Percentiles rank a stretch among this genome's conserved stretches.
Conservation (phyloP, 176 grass and related monocot genomes). For the Saccharum officinarum region DNA sequence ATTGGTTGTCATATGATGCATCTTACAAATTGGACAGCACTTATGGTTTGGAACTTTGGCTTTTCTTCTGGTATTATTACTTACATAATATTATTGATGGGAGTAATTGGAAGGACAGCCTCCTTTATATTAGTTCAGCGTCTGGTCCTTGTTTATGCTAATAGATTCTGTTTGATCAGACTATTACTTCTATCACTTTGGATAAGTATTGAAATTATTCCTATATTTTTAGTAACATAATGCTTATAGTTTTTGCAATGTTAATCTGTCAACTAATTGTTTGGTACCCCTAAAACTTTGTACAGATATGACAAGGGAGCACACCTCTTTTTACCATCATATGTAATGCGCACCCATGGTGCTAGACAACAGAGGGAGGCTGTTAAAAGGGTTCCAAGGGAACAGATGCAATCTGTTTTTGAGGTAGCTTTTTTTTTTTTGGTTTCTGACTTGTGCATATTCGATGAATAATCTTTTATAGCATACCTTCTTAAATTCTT, state of each 20-base stretch:
- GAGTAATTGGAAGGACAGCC: background rate
- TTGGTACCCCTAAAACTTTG: conserved; percentile 27
- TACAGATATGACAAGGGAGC: conserved; percentile 88
- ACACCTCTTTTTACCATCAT: conserved; percentile 91
- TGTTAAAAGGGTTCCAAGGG: conserved; percentile 65
- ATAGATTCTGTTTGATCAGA: background rate
- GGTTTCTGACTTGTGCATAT: conserved; percentile 14
- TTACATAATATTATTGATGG: background rate
- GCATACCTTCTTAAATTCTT: conserved; percentile 6
- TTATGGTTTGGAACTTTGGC: background rate
- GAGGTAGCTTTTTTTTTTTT: conserved; percentile 51
- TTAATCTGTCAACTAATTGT: conserved; percentile 18
- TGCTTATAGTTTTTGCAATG: background rate
- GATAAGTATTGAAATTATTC: background rate
- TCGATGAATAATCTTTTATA: conserved; percentile 4
- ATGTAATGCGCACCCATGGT: conserved; percentile 88
- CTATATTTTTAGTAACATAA: background rate
- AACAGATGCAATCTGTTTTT: conserved; percentile 77
- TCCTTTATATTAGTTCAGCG: conserved; percentile 12
- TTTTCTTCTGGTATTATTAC: conserved; percentile 6
- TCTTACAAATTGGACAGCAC: background rate
- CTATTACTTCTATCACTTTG: background rate
- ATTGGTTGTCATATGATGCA: background rate
- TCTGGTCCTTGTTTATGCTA: background rate
- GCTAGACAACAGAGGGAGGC: conserved; percentile 84